Evolutionary conservation across 2,329 filamentous ascomycete species (phyloP).

Genomic region (Apiospora pterosperma): DNA sequence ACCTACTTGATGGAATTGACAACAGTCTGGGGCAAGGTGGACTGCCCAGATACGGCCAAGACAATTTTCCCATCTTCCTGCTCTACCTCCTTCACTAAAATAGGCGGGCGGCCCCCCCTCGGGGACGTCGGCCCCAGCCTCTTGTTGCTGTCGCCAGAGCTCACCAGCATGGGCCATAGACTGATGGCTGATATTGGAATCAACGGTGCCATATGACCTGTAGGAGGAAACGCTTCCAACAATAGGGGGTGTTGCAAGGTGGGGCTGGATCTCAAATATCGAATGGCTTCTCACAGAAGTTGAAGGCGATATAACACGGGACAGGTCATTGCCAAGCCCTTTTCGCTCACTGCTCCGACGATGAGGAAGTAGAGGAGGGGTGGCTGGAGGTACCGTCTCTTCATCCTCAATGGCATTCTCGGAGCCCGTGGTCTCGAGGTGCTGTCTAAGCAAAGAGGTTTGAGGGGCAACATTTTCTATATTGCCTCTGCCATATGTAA

Average conservation of each 20-base stretch:
- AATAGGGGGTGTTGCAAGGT: conserved; percentile 65
- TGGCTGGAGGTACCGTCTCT: conserved; percentile 18
- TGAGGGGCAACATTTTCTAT: conserved; percentile 32
- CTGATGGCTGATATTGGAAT: conserved; percentile 35
- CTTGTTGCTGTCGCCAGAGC: conserved; percentile 52
- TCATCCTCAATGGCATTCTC: conserved; percentile 24
- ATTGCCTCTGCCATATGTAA: conserved; percentile 39
- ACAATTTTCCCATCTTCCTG: conserved; percentile 78
- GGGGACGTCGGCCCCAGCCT: conserved; percentile 40
- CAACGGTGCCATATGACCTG: conserved; percentile 53
- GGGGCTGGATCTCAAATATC: conserved; percentile 57
- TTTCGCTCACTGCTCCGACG: conserved; percentile 38
- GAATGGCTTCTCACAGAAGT: conserved; percentile 35
- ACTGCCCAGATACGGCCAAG: conserved; percentile 83
- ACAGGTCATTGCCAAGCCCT: conserved; percentile 41
- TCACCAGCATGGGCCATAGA: conserved; percentile 51
- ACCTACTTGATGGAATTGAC: conserved; percentile 86
- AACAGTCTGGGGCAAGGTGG: conserved; percentile 91
- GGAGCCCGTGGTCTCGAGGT: conserved; percentile 40
- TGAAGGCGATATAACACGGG: conserved; percentile 23
- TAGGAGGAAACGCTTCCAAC: conserved; percentile 67
- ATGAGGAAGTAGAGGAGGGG: conserved; percentile 12
- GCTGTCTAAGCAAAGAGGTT: conserved; percentile 48
- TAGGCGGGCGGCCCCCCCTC: conserved; percentile 65
- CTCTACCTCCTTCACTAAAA: conserved; percentile 86